Base-by-base conservation (phyloP, 768 basidiomycete genomes). In the Trametes villosa region DNA sequence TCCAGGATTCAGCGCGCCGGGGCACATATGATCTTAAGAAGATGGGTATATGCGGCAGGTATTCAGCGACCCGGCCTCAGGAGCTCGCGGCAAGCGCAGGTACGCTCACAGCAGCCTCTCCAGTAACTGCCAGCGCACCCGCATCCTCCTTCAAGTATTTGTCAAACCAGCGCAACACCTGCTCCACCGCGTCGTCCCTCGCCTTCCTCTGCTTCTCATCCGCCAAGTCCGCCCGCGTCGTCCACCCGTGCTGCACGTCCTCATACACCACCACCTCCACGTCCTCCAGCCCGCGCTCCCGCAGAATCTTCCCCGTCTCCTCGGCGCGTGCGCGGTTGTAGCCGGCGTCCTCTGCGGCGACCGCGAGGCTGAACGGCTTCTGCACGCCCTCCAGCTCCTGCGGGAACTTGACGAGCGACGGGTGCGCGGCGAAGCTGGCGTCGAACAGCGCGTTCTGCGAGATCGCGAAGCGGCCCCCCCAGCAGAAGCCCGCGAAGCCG, bases 391-490 rank as follows among this genome's bases (percentile, higher is more conserved):
- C 63, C 41, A 67, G 63, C 40, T 66, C 65, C 34, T n/a, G 55
- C 22, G 66, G 66, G 58, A 59, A 64, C 46, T 45, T 45, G 22
- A 67, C 66, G 44, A 59, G 49, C 27, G 63, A 64, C 38, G 66
- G 66, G 53, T 67, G 66, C 50, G 53, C 53, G 15, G 66, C 60
- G 54, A 60, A 57, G 26, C 44, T 60, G 46, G 66, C 66, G 60
- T 67, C 66, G 56, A 64, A 67, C 22, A 48, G 50, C 46, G 36
- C 26, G 57, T 67, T 67, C 57, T 57, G 56, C 54, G 63, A 53
- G 60, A 67, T 60, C 27, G 66, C 66, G 55, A 59, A 67, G 54
- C 66, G 63, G 17, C 66, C 66, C 54, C 66, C 66, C 60, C 63
- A 67, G 63, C 66, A 67, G 63, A 62, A 67, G 50, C 66, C 66